phyloP scores from a whole-genome alignment of 768 basidiomycete species.

The Trichaptum fuscoviolaceum region DNA sequence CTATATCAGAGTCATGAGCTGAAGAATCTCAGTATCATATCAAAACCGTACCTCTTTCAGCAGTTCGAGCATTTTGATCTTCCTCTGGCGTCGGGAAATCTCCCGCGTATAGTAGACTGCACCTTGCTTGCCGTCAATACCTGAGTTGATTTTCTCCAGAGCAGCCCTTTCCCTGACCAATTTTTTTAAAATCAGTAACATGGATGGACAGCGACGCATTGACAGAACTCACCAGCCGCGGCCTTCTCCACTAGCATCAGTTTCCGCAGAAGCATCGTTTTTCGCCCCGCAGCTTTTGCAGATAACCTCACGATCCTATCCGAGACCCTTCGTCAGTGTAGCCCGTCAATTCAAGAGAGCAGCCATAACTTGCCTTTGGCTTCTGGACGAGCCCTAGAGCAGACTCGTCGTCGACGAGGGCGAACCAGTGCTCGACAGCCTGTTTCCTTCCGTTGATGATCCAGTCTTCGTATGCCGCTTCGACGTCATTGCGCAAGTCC shows the following conservation, averaged over 20 bases:
- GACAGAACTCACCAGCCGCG: background rate
- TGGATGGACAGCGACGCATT: too few relatives aligned
- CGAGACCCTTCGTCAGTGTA: background rate
- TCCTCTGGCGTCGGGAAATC: conserved; percentile 1
- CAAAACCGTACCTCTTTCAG: background rate
- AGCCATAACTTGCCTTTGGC: background rate
- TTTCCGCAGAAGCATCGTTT: background rate
- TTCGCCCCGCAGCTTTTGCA: background rate
- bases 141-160: background rate
- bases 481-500: background rate
- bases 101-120: background rate
- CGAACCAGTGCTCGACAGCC: background rate
- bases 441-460: background rate
- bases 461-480: background rate
- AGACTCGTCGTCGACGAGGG: background rate
- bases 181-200: background rate
- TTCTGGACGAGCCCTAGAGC: background rate
- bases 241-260: background rate
- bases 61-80: background rate
- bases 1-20: background rate
- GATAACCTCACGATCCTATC: background rate
- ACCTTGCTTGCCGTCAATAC: background rate
- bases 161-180: background rate
- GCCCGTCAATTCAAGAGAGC: background rate
- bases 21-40: background rate